These are phyloP conservation scores for Henckelia pumila DNA, from an alignment of 257 asterid genomes.

Conservation along the genomic window DNA sequence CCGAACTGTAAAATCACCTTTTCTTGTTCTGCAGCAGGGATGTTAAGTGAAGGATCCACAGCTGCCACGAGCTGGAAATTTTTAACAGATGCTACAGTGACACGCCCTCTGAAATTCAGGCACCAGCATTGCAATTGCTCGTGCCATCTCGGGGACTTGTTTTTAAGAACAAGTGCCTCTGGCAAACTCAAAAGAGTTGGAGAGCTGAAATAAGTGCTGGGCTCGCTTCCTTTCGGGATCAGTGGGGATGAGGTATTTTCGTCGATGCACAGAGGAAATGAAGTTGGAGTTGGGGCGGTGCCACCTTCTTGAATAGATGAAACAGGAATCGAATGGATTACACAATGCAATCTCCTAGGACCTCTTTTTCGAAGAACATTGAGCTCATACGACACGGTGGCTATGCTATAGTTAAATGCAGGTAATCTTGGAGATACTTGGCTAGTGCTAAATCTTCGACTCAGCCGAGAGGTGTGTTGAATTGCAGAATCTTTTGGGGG, in stretches of 20 bases:
- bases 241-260: constrained; percentile 35
- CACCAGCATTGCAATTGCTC: constrained; percentile 97
- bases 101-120: constrained; percentile 91
- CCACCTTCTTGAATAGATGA: constrained; percentile 86
- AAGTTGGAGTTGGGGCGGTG: constrained; percentile 72
- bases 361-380: constrained; percentile 93
- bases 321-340: constrained; percentile 68
- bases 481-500: constrained; percentile 49
- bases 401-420: constrained; percentile 56
- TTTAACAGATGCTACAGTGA: constrained; percentile 88
- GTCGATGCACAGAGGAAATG: constrained; percentile 44
- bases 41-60: constrained; percentile 51
- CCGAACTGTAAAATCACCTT: constrained; percentile 89
- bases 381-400: constrained; percentile 73
- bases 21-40: constrained; percentile 70
- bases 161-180: constrained; percentile 63
- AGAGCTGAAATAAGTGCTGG: constrained; percentile 27
- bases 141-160: constrained; percentile 95
- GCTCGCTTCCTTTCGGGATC: constrained; percentile 36
- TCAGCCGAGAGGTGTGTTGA: constrained; percentile 39
- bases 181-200: constrained; percentile 28
- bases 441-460: constrained; percentile 66
- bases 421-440: constrained; percentile 84
- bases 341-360: constrained; percentile 82
- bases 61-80: constrained; percentile 90